These are phyloP conservation scores for Ophiostoma himal-ulmi DNA, from an alignment of 2,329 filamentous ascomycete genomes.

Conservation along the genomic window DNA sequence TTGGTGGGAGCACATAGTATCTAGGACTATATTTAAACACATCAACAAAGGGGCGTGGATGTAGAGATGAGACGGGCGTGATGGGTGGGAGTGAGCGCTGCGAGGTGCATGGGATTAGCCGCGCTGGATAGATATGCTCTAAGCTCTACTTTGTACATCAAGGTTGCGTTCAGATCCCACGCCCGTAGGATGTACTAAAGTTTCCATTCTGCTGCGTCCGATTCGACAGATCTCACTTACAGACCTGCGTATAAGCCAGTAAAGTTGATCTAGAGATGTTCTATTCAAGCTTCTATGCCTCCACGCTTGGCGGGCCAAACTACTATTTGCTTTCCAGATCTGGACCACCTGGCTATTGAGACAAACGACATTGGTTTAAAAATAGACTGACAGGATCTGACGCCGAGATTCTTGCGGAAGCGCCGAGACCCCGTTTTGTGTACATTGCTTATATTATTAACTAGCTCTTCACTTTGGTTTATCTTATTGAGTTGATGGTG, in stretches of 20 bases:
- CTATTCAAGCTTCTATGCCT: not conserved
- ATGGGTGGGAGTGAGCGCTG: not conserved
- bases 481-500: not conserved
- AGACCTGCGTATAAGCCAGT: not conserved
- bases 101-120: slow-evolving; percentile 5
- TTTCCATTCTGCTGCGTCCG: not conserved
- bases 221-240: not conserved
- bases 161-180: not conserved
- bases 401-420: not conserved
- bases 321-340: not conserved
- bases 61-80: not conserved
- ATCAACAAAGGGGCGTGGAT: not conserved
- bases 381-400: not conserved
- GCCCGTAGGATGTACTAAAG: not conserved
- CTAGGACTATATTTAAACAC: not conserved
- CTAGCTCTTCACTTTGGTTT: not conserved
- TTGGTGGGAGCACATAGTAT: not conserved
- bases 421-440: not conserved
- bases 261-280: not conserved
- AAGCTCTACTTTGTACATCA: not conserved
- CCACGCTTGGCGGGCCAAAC: not conserved
- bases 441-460: not conserved
- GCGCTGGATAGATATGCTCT: not conserved
- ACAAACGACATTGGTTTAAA: not conserved
- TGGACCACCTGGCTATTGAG: not conserved